A percentile compares a stretch with the other conserved stretches of the same genome.
Conservation (phyloP, 441 rosid genomes). For the Erodium texanum region DNA sequence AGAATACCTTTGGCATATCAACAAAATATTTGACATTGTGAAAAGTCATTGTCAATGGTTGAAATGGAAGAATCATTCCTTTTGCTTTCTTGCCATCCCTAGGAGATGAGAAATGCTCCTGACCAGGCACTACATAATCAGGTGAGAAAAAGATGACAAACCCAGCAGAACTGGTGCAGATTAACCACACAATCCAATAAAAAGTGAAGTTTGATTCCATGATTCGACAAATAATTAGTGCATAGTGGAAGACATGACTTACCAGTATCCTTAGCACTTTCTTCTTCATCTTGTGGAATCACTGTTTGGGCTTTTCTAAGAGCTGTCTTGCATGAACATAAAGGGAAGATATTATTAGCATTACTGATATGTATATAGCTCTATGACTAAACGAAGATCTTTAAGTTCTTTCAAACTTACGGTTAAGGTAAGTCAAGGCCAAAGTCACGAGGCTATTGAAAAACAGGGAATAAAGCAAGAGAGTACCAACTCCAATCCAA, state of each 20-base stretch:
- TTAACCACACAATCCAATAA: neutral
- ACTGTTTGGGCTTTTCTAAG: conserved; percentile 40
- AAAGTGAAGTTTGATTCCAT: neutral
- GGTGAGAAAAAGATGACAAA: neutral
- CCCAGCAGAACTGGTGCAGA: conserved; percentile 1
- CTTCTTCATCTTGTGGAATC: conserved; percentile 37
- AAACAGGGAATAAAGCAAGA: conserved; percentile 46
- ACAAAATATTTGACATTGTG: conserved; percentile 84
- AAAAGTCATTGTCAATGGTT: conserved; percentile 84
- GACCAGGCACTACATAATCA: conserved; percentile 19
- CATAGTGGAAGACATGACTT: conserved; percentile 16
- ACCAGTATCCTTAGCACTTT: conserved; percentile 15
- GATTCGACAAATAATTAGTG: neutral
- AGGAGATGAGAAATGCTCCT: conserved; percentile 16
- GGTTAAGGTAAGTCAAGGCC: conserved; percentile 69
- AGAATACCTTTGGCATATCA: conserved; percentile 75
- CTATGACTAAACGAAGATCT: neutral
- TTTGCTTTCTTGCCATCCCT: conserved; percentile 31
- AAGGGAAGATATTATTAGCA: neutral
- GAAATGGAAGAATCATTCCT: conserved; percentile 95
- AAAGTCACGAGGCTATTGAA: conserved; percentile 63
- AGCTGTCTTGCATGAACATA: conserved; percentile 39
- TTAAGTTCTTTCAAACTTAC: conserved; percentile 34
- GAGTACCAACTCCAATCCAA: conserved; percentile 69
- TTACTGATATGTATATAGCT: neutral